Conservation (phyloP, 305 asterid genomes). For the Solanum hybrid region DNA sequence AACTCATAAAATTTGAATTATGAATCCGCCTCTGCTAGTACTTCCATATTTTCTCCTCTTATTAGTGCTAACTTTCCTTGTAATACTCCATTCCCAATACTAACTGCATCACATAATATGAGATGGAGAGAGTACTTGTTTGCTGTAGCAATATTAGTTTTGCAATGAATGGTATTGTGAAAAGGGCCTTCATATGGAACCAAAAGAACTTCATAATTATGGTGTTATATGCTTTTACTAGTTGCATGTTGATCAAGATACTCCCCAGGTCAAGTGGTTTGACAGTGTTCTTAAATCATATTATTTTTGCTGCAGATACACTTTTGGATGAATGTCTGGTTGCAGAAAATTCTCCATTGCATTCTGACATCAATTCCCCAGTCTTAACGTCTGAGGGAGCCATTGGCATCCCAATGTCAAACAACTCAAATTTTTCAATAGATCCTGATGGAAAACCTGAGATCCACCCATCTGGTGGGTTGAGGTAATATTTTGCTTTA, state of each 20-base stretch:
- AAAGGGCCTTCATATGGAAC: background rate
- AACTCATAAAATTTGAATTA: background rate
- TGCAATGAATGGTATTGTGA: background rate
- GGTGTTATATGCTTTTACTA: background rate
- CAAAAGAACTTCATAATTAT: background rate
- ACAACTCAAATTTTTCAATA: constrained; percentile 19
- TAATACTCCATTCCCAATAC: background rate
- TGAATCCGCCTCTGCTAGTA: background rate
- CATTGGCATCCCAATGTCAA: constrained; percentile 50
- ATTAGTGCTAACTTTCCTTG: background rate
- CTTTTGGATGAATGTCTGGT: constrained; percentile 77
- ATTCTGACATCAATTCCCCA: constrained; percentile 48
- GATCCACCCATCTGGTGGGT: constrained; percentile 34
- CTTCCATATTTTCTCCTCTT: background rate
- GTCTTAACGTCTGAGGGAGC: constrained; percentile 42
- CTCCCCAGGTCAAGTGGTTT: background rate
- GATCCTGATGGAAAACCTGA: constrained; percentile 55
- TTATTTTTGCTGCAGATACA: constrained; percentile 41
- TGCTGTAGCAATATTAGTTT: background rate
- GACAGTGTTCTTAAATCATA: background rate
- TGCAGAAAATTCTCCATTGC: constrained; percentile 83
- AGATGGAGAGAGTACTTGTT: background rate
- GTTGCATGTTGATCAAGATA: background rate
- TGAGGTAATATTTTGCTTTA: constrained; percentile 20
- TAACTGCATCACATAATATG: background rate